A percentile compares a stretch with the other conserved stretches of the same genome.
Evolutionary conservation across 2,329 filamentous ascomycete species (phyloP).

Genomic region (Aureobasidium vineae): DNA sequence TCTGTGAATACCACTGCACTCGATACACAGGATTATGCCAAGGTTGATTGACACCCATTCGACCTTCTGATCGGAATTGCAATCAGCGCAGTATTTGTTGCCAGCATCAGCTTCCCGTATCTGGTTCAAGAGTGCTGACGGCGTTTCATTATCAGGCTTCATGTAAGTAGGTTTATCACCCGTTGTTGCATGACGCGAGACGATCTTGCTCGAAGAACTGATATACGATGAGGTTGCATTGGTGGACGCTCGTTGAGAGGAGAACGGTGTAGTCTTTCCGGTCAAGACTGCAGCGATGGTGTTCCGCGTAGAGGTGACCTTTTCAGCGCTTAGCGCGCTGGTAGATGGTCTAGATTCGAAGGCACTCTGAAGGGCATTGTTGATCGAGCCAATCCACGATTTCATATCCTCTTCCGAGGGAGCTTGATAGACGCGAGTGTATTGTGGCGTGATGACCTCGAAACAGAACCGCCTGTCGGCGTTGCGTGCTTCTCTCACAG

Average conservation of each 20-base stretch:
- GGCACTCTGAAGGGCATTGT: constrained; percentile 94
- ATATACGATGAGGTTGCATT: constrained; percentile 26
- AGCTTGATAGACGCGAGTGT: constrained; percentile 93
- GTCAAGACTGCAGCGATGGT: constrained; percentile 93
- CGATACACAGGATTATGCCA: constrained; percentile 93
- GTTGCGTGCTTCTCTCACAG: constrained; percentile 91
- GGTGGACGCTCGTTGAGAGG: constrained; percentile 51
- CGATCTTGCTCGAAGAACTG: constrained; percentile 51
- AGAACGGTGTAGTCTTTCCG: constrained; percentile 79
- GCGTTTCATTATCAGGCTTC: constrained; percentile 72
- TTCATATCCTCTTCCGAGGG: constrained; percentile 98
- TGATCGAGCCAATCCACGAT: constrained; percentile 93
- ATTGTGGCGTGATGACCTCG: constrained; percentile 95
- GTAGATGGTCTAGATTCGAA: constrained; percentile 68
- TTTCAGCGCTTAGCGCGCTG: constrained; percentile 48
- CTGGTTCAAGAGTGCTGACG: constrained; percentile 80
- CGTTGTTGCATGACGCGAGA: constrained; percentile 84
- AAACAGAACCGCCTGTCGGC: constrained; percentile 96
- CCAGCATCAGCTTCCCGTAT: constrained; percentile 88
- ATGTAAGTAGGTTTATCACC: constrained; percentile 77
- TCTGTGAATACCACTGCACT: constrained; percentile 95
- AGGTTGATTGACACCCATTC: constrained; percentile 99
- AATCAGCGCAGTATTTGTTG: constrained; percentile 93
- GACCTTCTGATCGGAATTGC: constrained; percentile 84
- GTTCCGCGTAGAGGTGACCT: constrained; percentile 62